Percentiles rank a stretch among this genome's conserved stretches.
Evolutionary conservation across 805 yeast species (phyloP).

Genomic region (Lachancea fermentati): DNA sequence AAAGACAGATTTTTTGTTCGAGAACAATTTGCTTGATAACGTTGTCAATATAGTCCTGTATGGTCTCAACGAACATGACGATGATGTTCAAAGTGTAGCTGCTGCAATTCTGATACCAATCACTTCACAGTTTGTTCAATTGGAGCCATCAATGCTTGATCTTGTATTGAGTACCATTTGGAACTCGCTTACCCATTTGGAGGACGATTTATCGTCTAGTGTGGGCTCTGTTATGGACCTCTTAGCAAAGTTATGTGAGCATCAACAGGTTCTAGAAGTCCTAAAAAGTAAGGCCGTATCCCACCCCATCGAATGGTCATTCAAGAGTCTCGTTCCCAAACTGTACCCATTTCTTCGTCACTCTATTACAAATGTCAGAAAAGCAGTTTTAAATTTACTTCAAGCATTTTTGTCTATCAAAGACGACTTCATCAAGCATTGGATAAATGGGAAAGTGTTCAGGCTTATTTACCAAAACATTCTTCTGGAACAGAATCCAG

Average conservation of each 20-base stretch:
- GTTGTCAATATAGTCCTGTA: constrained; percentile 82
- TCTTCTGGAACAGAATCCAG: constrained; percentile 79
- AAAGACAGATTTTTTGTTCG: constrained; percentile 67
- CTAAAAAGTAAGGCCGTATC: constrained; percentile 57
- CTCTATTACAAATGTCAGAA: constrained; percentile 85
- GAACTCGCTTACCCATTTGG: constrained; percentile 76
- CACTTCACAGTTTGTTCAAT: constrained; percentile 74
- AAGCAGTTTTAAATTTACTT: constrained; percentile 77
- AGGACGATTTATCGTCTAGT: constrained; percentile 91
- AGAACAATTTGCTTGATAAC: constrained; percentile 51
- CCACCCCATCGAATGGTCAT: constrained; percentile 47
- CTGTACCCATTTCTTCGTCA: constrained; percentile 90
- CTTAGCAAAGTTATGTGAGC: constrained; percentile 79
- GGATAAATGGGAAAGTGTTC: constrained; percentile 73
- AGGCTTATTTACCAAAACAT: constrained; percentile 82
- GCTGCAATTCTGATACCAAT: constrained; percentile 91
- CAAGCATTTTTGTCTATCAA: constrained; percentile 63
- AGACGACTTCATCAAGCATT: constrained; percentile 48
- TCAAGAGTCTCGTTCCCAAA: constrained; percentile 78
- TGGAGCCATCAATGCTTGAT: constrained; percentile 45
- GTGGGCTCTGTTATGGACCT: constrained; percentile 96
- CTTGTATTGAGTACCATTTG: constrained; percentile 67
- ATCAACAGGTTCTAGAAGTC: constrained; percentile 65
- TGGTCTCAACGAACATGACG: constrained; percentile 75
- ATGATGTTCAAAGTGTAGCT: constrained; percentile 95